Base-by-base conservation (phyloP, 1,284 basidiomycete species). In the Cryptococcus floricola region DNA sequence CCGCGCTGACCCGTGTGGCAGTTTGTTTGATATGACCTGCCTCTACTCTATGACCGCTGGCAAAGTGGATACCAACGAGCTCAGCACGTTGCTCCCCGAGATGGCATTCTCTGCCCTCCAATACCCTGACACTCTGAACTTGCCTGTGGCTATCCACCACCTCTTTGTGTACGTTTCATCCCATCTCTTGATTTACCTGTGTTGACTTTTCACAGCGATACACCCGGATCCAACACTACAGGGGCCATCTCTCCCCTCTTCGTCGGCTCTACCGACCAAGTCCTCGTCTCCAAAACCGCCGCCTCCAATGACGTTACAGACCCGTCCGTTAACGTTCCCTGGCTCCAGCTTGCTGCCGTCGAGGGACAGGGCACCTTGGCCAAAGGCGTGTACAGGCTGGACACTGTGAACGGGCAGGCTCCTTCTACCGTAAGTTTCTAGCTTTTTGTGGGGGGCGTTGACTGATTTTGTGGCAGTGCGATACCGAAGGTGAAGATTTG, bases 341-440 rank as follows among this genome's bases (percentile, higher is more conserved):
- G 84, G 82, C 75, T 87, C 18, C 69, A 80, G 55, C 74, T 87
- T 25, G 78, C 73, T 4, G 63, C 56, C 38, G 37, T 67, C 28
- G 71, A 70, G 39, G 71, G 82, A 12, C 59, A 80, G 42, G 85
- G 85, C 4, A 65, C 72, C 2, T 71, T 86, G 38, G 83, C 85
- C 4, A 76, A 76, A 53, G 71, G 79, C 52, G 77, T 86, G 6
- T 85, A 80, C 75, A 75, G 85, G 50, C 75, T 82, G 10, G 80
- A 85, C 64, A 87, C 85, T 9, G 77, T 78, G 23, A 79, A 77
- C 38, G 85, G 86, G n/a, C 83, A 85, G 67, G 83, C 85, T 13
- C 84, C 85, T 37, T 61, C 81, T n/a, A 78, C 78, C 14, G 82
- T 82, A 63, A 68, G 79, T 73, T 16, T 49, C 6, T 49, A n/a